phyloP scores from a whole-genome alignment of 257 asterid genomes.

The Solanum clarkiae region DNA sequence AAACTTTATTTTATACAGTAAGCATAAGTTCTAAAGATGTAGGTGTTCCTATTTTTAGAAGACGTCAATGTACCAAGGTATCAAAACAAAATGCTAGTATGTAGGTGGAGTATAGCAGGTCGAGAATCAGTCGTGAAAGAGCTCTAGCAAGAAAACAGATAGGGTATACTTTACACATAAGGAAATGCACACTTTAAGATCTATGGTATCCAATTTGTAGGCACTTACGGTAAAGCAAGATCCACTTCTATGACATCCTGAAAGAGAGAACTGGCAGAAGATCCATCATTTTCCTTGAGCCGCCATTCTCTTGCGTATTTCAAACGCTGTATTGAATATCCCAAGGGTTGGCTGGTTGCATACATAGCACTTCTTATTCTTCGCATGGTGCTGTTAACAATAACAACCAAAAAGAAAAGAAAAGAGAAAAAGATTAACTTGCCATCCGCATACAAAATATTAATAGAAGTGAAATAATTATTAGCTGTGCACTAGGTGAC shows the following conservation, averaged over 20 bases:
- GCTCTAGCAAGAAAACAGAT: background rate
- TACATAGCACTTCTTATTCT: slow-evolving; percentile 88
- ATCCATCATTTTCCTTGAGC: slow-evolving; percentile 41
- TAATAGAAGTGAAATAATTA: background rate
- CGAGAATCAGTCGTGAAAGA: background rate
- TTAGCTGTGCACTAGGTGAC: background rate
- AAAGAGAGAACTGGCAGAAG: background rate
- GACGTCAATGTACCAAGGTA: background rate
- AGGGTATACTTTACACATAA: background rate
- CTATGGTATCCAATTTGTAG: background rate
- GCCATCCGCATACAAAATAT: background rate
- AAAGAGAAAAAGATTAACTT: background rate
- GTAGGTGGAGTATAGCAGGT: background rate
- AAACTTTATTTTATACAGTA: background rate
- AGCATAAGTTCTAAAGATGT: background rate
- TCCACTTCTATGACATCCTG: background rate
- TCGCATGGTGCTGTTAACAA: slow-evolving; percentile 79
- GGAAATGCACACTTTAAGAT: background rate
- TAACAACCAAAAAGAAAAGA: background rate
- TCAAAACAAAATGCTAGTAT: background rate
- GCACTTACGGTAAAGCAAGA: background rate
- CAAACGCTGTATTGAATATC: slow-evolving; percentile 91
- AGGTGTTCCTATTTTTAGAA: background rate
- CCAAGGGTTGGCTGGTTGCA: slow-evolving; percentile 97
- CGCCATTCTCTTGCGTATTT: slow-evolving; percentile 63